Evolutionary conservation across 495 filamentous ascomycete genomes (phyloP).

Genomic region (Xylaria venustula): DNA sequence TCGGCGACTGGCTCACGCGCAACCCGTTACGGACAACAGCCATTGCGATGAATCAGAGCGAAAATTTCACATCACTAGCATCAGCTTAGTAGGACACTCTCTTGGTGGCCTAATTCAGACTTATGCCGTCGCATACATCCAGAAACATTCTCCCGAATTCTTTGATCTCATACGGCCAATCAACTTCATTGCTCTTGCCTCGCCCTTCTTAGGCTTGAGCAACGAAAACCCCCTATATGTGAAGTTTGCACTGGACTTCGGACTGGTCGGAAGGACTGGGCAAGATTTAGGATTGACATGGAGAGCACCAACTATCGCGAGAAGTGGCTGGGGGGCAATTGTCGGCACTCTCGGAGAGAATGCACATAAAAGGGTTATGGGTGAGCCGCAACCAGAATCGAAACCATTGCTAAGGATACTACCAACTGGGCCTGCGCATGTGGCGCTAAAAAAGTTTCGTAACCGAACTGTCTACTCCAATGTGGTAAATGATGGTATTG

Average conservation of each 20-base stretch:
- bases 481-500: constrained; percentile 97
- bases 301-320: constrained; percentile 78
- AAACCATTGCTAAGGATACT: constrained; percentile 90
- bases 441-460: constrained; percentile 79
- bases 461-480: constrained; percentile 95
- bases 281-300: constrained; percentile 94
- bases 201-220: constrained; percentile 88
- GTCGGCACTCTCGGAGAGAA: constrained; percentile 72
- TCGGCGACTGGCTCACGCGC: constrained; percentile 44
- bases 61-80: constrained; percentile 85
- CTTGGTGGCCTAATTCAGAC: constrained; percentile 89
- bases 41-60: constrained; percentile 43
- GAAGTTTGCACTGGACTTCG: constrained; percentile 94
- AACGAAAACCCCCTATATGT: constrained; percentile 98
- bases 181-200: constrained; percentile 91
- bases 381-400: constrained; percentile 67
- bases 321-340: constrained; percentile 84
- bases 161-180: constrained; percentile 84
- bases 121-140: constrained; percentile 96
- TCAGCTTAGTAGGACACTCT: constrained; percentile 93
- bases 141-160: constrained; percentile 90
- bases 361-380: constrained; percentile 61
- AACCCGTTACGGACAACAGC: constrained; percentile 52
- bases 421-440: constrained; percentile 89
- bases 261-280: constrained; percentile 89